Evolutionary conservation across 345 rosid genomes (phyloP).

Genomic region (Cardamine resedifolia): DNA sequence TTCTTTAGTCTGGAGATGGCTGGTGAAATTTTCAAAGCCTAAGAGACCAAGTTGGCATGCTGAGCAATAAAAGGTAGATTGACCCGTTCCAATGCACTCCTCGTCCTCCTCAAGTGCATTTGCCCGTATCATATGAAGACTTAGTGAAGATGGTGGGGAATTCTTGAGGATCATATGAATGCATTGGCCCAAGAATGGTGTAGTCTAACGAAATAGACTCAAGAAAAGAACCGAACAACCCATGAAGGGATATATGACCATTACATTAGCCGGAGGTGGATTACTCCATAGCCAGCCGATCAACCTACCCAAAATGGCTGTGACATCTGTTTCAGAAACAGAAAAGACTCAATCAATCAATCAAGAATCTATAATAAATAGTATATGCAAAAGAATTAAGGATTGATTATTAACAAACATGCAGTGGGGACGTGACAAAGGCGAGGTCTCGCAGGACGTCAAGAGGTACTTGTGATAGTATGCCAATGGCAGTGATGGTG

Average conservation of each 20-base stretch:
- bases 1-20: too few relatives aligned
- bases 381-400: too few relatives aligned
- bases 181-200: background rate
- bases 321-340: background rate
- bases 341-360: background rate
- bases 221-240: too few relatives aligned
- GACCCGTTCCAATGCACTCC: background rate
- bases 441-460: background rate
- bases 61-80: background rate
- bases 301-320: background rate
- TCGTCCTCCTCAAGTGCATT: background rate
- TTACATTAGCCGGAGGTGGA: background rate
- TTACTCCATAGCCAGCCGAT: background rate
- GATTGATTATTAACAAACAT: too few relatives aligned
- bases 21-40: too few relatives aligned
- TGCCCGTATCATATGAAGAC: background rate
- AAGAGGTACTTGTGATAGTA: background rate
- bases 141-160: background rate
- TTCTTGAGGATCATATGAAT: background rate
- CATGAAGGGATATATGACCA: background rate
- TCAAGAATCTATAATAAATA: too few relatives aligned
- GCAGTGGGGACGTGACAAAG: too few relatives aligned
- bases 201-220: background rate
- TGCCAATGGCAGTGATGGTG: background rate
- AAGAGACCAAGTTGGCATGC: too few relatives aligned